Percentiles rank a stretch among this genome's conserved stretches.
phyloP scores from a whole-genome alignment of 495 filamentous ascomycete species.

The Xylaria castorea region DNA sequence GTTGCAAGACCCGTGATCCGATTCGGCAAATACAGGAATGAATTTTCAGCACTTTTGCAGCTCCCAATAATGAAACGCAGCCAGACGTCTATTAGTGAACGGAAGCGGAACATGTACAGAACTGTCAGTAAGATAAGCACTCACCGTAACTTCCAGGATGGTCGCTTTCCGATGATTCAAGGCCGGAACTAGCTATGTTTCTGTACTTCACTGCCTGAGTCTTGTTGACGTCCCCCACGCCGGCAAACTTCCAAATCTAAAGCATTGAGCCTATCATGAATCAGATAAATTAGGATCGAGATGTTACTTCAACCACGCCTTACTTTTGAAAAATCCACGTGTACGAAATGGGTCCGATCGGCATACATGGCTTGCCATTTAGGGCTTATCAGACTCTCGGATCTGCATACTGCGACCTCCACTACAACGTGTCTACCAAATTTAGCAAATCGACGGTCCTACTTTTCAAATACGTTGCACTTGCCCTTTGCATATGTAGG shows the following conservation, averaged over 20 bases:
- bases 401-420: neutral
- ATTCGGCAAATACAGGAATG: neutral
- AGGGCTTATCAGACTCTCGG: neutral
- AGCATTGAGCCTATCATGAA: neutral
- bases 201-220: neutral
- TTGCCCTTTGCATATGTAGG: constrained; percentile 9
- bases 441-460: neutral
- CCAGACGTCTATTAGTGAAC: neutral
- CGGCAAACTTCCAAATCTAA: neutral
- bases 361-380: neutral
- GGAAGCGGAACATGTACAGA: neutral
- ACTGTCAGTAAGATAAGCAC: neutral
- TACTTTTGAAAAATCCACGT: neutral
- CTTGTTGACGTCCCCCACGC: neutral
- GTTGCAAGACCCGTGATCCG: neutral
- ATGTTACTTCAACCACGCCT: neutral
- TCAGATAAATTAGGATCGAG: neutral
- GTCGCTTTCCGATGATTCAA: neutral
- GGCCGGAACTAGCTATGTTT: neutral
- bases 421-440: neutral
- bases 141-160: neutral
- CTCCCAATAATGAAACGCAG: neutral
- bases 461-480: too few species aligned
- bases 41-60: too few species aligned
- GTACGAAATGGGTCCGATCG: neutral